phyloP scores from a whole-genome alignment of 345 rosid species.

The Populus alba region DNA sequence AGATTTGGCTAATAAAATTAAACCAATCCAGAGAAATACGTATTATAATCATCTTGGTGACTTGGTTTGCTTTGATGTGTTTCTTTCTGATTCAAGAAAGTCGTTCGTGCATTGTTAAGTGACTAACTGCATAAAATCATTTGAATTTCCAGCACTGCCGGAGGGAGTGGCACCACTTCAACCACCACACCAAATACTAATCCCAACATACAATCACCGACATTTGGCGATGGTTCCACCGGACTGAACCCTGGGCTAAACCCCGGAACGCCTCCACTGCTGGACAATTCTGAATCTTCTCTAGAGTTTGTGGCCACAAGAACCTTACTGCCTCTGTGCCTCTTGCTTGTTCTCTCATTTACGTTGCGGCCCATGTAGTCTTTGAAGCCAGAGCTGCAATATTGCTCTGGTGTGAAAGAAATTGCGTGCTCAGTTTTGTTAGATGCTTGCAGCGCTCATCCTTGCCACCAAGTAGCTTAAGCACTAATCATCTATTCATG shows the following conservation, averaged over 20 bases:
- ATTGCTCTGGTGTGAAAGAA: not conserved
- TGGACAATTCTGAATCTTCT: slow-evolving; percentile 32
- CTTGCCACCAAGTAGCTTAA: not conserved
- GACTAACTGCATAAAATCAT: slow-evolving; percentile 11
- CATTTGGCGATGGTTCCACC: slow-evolving; percentile 17
- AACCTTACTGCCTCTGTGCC: slow-evolving; percentile 5
- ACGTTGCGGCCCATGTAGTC: slow-evolving; percentile 11
- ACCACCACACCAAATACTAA: slow-evolving; percentile 17
- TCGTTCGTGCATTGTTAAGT: not conserved
- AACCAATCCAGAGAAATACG: too few species aligned
- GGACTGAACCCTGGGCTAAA: slow-evolving; percentile 21
- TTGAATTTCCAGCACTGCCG: slow-evolving; percentile 39
- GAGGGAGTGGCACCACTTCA: slow-evolving; percentile 30
- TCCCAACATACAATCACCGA: slow-evolving; percentile 16
- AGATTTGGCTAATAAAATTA: not conserved
- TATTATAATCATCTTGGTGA: too few species aligned
- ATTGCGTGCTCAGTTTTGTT: slow-evolving; percentile 16
- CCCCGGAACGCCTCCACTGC: slow-evolving; percentile 28
- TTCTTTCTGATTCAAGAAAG: not conserved
- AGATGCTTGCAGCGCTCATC: not conserved
- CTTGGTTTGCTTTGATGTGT: not conserved
- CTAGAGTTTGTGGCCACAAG: not conserved
- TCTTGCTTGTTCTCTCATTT: slow-evolving; percentile 14
- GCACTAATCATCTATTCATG: not conserved
- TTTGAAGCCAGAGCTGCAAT: not conserved